These are phyloP conservation scores for Barbatosphaeria neglecta DNA, from an alignment of 495 filamentous ascomycete genomes.

Conservation along the genomic window DNA sequence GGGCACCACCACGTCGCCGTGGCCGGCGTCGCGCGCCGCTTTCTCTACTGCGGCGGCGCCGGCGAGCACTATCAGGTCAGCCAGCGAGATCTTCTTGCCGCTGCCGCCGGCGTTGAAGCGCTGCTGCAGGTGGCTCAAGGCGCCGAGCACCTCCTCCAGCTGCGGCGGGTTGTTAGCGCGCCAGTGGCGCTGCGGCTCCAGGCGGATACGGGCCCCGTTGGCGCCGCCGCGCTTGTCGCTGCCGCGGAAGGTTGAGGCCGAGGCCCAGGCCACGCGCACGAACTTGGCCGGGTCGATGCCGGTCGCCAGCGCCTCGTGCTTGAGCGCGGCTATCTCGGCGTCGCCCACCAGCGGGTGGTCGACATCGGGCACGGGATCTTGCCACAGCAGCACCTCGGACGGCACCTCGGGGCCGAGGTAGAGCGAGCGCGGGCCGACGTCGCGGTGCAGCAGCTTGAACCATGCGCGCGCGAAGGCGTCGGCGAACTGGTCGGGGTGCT, in stretches of 20 bases:
- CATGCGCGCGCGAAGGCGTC: conserved; percentile 58
- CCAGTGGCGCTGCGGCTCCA: conserved; percentile 58
- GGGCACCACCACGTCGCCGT: conserved; percentile 26
- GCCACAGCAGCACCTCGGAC: conserved; percentile 49
- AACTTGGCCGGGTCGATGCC: conserved; percentile 44
- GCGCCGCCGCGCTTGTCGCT: conserved; percentile 67
- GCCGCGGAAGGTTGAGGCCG: conserved; percentile 61
- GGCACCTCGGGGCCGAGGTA: conserved; percentile 63
- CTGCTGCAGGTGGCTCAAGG: conserved; percentile 49
- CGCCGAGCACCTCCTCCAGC: conserved; percentile 42
- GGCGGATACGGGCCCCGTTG: conserved; percentile 62
- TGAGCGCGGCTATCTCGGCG: conserved; percentile 46
- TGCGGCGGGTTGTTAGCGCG: conserved; percentile 53
- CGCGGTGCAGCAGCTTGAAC: conserved; percentile 71
- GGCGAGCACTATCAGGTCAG: conserved; percentile 60
- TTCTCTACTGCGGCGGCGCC: conserved; percentile 61
- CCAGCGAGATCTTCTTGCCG: conserved; percentile 58
- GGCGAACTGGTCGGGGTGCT: conserved; percentile 50
- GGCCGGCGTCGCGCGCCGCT: conserved; percentile 34
- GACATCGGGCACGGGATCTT: conserved; percentile 49
- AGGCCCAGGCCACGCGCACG: conserved; percentile 53
- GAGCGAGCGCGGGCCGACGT: conserved; percentile 55
- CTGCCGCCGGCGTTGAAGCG: conserved; percentile 44
- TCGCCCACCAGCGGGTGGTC: conserved; percentile 45
- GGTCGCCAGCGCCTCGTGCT: conserved; percentile 50